phyloP scores from a whole-genome alignment of 2,329 filamentous ascomycete species.

The Fusarium hostae region DNA sequence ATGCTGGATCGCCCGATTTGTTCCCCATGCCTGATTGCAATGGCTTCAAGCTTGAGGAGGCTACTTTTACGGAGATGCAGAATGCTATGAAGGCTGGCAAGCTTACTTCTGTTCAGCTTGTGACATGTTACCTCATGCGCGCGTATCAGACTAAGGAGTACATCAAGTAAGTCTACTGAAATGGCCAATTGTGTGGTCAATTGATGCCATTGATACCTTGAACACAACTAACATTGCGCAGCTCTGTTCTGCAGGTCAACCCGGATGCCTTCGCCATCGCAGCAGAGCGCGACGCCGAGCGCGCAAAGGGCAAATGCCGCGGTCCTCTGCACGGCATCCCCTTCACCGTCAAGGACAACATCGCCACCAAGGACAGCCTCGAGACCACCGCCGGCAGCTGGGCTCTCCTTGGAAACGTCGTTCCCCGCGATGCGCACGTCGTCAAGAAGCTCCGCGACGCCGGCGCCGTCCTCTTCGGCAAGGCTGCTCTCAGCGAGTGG shows the following conservation, averaged over 20 bases:
- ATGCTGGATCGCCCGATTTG: slow-evolving; percentile 51
- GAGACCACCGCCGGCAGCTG: slow-evolving; percentile 78
- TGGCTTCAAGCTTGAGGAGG: slow-evolving; percentile 72
- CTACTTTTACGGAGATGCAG: slow-evolving; percentile 76
- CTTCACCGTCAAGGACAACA: slow-evolving; percentile 74
- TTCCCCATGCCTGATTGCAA: slow-evolving; percentile 74
- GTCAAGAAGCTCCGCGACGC: slow-evolving; percentile 70
- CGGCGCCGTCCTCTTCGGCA: slow-evolving; percentile 76
- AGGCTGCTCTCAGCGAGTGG: slow-evolving; percentile 79
- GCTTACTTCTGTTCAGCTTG: slow-evolving; percentile 68
- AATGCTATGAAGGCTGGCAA: slow-evolving; percentile 62
- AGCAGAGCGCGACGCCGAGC: slow-evolving; percentile 67
- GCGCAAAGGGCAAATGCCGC: slow-evolving; percentile 64
- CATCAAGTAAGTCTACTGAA: slow-evolving; percentile 61
- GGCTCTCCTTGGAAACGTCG: slow-evolving; percentile 72
- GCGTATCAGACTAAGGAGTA: slow-evolving; percentile 72
- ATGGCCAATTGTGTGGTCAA: background rate
- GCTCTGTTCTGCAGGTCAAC: slow-evolving; percentile 73
- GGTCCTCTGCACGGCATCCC: slow-evolving; percentile 80
- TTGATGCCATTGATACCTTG: background rate
- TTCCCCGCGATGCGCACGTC: slow-evolving; percentile 75
- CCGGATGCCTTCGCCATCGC: slow-evolving; percentile 75
- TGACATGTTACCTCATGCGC: slow-evolving; percentile 71
- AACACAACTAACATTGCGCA: slow-evolving; percentile 36
- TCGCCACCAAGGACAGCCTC: slow-evolving; percentile 81